Evolutionary conservation across 768 basidiomycete species (phyloP).

Genomic region (Trametes gibbosa): DNA sequence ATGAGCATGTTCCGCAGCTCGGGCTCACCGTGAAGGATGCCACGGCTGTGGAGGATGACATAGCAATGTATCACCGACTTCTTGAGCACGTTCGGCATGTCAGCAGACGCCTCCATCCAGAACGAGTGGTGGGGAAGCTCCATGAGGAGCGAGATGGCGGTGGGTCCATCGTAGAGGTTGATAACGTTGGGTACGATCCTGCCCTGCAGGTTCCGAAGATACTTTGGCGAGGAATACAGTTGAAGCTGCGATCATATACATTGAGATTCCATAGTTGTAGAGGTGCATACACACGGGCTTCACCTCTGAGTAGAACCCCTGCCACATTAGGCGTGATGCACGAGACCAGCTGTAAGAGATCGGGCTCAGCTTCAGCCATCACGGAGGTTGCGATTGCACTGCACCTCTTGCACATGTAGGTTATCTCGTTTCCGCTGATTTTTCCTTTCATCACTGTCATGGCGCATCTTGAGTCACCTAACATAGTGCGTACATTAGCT

Average conservation of each 20-base stretch:
- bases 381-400: neutral
- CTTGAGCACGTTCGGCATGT: conserved; percentile 56
- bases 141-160: conserved; percentile 44
- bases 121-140: conserved; percentile 56
- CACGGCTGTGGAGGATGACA: conserved; percentile 36
- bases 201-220: conserved; percentile 53
- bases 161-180: conserved; percentile 41
- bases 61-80: conserved; percentile 50
- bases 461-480: neutral
- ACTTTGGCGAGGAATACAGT: conserved; percentile 44
- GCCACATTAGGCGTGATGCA: conserved; percentile 23
- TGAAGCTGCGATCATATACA: conserved; percentile 38
- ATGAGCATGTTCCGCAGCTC: conserved; percentile 28
- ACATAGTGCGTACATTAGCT: too few species aligned
- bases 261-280: too few species aligned
- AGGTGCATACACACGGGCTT: neutral
- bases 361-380: too few species aligned
- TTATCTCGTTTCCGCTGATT: conserved; percentile 2
- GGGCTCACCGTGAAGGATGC: conserved; percentile 33
- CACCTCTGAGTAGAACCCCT: conserved; percentile 41
- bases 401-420: conserved; percentile 19
- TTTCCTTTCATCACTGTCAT: conserved; percentile 8
- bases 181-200: conserved; percentile 52
- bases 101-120: conserved; percentile 59
- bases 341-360: conserved; percentile 14